These are phyloP conservation scores for Penicillium sp. DNA, from an alignment of 2,329 filamentous ascomycete species.

Conservation along the genomic window DNA sequence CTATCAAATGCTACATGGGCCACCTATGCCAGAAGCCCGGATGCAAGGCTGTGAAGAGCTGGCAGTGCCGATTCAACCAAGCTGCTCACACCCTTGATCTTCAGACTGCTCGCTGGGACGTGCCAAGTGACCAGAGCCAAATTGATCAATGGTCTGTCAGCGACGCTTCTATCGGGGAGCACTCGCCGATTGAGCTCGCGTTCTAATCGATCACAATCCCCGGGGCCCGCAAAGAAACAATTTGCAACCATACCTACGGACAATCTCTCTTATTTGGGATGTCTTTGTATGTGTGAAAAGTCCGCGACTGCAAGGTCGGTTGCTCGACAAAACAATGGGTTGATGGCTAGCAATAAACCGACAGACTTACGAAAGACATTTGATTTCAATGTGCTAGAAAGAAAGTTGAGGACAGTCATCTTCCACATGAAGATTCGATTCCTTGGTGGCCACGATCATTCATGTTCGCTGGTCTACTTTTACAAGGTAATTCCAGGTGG, in stretches of 20 bases:
- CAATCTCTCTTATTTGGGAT: neutral
- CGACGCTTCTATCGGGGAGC: constrained; percentile 10
- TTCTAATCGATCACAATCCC: constrained; percentile 3
- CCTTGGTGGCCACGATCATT: neutral
- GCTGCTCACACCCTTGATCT: constrained; percentile 23
- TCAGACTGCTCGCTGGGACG: constrained; percentile 18
- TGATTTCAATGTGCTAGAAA: constrained; percentile 1
- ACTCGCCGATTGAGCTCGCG: neutral
- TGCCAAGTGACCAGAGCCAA: constrained; percentile 17
- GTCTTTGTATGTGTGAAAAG: constrained; percentile 10
- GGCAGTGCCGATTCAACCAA: constrained; percentile 26
- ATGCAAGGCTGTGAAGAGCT: constrained; percentile 26
- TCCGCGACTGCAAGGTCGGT: neutral
- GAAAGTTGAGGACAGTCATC: neutral
- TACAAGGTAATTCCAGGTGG: neutral
- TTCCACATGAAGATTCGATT: neutral
- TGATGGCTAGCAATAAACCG: neutral
- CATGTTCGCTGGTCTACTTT: neutral
- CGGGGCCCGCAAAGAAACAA: neutral
- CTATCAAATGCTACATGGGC: constrained; percentile 39
- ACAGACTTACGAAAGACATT: neutral
- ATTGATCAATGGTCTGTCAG: constrained; percentile 13
- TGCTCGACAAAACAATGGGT: neutral
- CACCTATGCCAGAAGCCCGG: constrained; percentile 35
- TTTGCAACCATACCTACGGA: constrained; percentile 4